Evolutionary conservation across 2,329 filamentous ascomycete genomes (phyloP).

Genomic region (Daldinia sp.): DNA sequence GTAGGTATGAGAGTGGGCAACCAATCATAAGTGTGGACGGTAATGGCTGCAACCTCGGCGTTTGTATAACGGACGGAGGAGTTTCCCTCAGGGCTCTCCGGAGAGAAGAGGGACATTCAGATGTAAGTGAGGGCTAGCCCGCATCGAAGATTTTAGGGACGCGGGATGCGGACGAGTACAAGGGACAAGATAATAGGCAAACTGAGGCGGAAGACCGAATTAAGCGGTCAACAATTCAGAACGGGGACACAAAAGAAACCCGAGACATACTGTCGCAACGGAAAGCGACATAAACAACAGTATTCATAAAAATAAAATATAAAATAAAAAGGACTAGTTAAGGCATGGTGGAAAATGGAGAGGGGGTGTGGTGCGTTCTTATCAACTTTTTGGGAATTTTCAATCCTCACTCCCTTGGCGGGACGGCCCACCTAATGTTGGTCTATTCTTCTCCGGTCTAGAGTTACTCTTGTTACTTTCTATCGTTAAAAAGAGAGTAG

Average conservation of each 20-base stretch:
- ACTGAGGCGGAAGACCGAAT: neutral
- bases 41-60: constrained; percentile 32
- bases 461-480: neutral
- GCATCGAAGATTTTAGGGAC: constrained; percentile 20
- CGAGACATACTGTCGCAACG: constrained; percentile 33
- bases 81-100: constrained; percentile 20
- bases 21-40: constrained; percentile 30
- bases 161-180: constrained; percentile 1
- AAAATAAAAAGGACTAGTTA: constrained; percentile 17
- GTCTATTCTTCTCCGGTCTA: constrained; percentile 10
- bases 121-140: constrained; percentile 20
- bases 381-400: constrained; percentile 35
- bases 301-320: constrained; percentile 20
- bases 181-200: neutral
- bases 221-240: constrained; percentile 30
- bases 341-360: constrained; percentile 27
- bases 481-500: neutral
- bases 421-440: constrained; percentile 26
- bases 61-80: constrained; percentile 29
- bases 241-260: constrained; percentile 28
- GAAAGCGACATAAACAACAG: constrained; percentile 35
- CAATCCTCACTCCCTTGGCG: constrained; percentile 36
- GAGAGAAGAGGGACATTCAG: constrained; percentile 27
- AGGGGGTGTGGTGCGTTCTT: constrained; percentile 40
- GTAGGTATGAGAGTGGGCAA: constrained; percentile 28